phyloP scores from a whole-genome alignment of 352 stramenopile genomes.

The Globisporangium camurandrum region DNA sequence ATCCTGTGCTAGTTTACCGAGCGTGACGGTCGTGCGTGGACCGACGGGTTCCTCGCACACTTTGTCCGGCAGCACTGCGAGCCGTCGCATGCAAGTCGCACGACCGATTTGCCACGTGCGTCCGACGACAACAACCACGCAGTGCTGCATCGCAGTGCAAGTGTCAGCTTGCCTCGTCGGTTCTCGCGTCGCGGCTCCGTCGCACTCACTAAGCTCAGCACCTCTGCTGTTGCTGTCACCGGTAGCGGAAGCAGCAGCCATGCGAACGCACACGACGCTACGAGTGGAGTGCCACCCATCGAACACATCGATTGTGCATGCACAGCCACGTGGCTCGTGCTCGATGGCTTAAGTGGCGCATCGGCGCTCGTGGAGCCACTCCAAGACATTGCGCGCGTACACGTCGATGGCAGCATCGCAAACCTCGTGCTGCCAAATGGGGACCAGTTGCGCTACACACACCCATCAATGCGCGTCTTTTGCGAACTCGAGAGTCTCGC shows the following conservation, averaged over 20 bases:
- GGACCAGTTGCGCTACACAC: conserved; percentile 38
- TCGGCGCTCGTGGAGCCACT: conserved; percentile 35
- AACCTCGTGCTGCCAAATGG: conserved; percentile 40
- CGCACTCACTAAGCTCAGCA: conserved; percentile 4
- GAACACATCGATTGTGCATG: too few relatives aligned
- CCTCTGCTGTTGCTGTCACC: too few relatives aligned
- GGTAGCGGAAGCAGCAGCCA: background rate
- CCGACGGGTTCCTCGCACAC: conserved; percentile 45
- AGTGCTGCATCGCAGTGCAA: background rate
- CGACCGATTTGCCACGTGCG: background rate
- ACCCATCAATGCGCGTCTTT: conserved; percentile 34
- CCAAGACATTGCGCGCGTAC: conserved; percentile 16
- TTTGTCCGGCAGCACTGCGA: conserved; percentile 48
- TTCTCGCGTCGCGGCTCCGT: conserved; percentile 7
- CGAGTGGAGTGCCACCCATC: too few relatives aligned
- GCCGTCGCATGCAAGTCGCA: background rate
- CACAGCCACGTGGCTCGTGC: conserved; percentile 38
- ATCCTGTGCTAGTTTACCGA: conserved; percentile 40
- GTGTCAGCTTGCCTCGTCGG: background rate
- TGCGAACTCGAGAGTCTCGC: conserved; percentile 42
- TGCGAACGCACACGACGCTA: background rate
- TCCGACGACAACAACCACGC: background rate
- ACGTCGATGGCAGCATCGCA: conserved; percentile 11
- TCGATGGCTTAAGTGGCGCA: conserved; percentile 34
- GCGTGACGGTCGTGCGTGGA: conserved; percentile 29